A percentile compares a stretch with the other conserved stretches of the same genome.
phyloP scores from a whole-genome alignment of 2,329 filamentous ascomycete species.

The Exophiala phaeomuriformis region DNA sequence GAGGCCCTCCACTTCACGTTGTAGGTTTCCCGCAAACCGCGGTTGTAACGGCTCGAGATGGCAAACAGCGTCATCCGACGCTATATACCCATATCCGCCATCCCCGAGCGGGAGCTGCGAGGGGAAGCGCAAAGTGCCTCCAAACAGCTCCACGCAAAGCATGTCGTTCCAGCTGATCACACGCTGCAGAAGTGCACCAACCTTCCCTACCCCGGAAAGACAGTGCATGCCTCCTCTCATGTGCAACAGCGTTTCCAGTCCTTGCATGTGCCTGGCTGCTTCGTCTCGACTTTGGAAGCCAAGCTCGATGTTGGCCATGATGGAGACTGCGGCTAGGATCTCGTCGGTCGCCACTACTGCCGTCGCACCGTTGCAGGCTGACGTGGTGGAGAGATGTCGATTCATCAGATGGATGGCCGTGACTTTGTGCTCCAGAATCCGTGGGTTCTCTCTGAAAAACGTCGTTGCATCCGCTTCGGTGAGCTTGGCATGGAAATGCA shows the following conservation, averaged over 20 bases:
- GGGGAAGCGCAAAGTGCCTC: constrained; percentile 5
- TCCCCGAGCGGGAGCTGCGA: constrained; percentile 6
- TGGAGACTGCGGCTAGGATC: constrained; percentile 4
- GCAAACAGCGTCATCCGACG: constrained; percentile 3
- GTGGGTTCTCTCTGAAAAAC: constrained; percentile 7
- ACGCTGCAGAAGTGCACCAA: constrained; percentile 6
- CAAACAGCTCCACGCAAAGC: constrained; percentile 10
- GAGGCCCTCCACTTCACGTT: neutral
- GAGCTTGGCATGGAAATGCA: constrained; percentile 12
- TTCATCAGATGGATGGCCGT: constrained; percentile 7
- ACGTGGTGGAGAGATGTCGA: neutral
- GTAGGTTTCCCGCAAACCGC: constrained; percentile 5
- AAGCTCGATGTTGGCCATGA: constrained; percentile 5
- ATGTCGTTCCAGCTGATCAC: constrained; percentile 11
- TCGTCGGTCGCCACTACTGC: constrained; percentile 1
- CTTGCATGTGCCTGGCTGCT: constrained; percentile 2
- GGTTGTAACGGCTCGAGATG: constrained; percentile 8
- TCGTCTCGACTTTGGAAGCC: constrained; percentile 7
- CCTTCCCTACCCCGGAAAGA: constrained; percentile 4
- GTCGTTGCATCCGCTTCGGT: constrained; percentile 1
- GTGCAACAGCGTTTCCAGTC: constrained; percentile 3
- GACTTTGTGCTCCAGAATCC: constrained; percentile 11
- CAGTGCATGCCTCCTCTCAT: constrained; percentile 3
- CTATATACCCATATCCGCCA: constrained; percentile 1
- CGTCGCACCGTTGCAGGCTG: neutral